Percentiles rank a stretch among this genome's conserved stretches.
These are phyloP conservation scores for Sporobolomyces pararoseus DNA, from an alignment of 768 basidiomycete genomes.

Conservation along the genomic window DNA sequence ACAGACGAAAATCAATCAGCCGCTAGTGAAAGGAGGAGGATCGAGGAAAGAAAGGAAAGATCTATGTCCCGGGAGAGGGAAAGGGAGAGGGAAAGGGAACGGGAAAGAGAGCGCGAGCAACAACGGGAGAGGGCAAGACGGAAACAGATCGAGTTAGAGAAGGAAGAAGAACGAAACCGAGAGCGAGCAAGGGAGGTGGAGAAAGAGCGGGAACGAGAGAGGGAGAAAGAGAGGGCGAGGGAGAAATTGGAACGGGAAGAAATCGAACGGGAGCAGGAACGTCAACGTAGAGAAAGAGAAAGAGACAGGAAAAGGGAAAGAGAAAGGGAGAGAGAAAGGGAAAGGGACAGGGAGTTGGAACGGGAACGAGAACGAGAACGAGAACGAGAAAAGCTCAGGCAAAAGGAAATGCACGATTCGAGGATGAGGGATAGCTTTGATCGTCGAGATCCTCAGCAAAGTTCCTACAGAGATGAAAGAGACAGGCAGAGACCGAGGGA, in stretches of 20 bases:
- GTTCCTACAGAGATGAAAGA: not conserved
- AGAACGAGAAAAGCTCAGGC: not conserved
- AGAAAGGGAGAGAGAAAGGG: not conserved
- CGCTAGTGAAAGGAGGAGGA: not conserved
- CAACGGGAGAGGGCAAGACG: no score
- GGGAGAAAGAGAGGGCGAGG: not conserved
- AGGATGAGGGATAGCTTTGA: no score
- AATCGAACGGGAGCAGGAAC: not conserved
- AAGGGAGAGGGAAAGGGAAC: not conserved
- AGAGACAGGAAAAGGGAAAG: no score
- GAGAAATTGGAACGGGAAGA: no score
- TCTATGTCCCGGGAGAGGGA: not conserved
- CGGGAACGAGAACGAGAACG: not conserved
- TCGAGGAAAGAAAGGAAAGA: not conserved
- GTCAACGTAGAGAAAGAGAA: no score
- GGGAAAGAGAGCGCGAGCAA: not conserved
- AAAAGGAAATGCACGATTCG: no score
- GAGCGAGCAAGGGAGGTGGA: not conserved
- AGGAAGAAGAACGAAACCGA: not conserved
- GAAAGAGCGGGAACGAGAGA: constrained; percentile 5
- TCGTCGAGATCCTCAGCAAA: no score
- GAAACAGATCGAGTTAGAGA: not conserved
- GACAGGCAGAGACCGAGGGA: no score
- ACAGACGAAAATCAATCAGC: no score
- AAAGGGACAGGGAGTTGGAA: not conserved